phyloP scores from a whole-genome alignment of 805 yeast genomes.

The Grigorovia humatica region DNA sequence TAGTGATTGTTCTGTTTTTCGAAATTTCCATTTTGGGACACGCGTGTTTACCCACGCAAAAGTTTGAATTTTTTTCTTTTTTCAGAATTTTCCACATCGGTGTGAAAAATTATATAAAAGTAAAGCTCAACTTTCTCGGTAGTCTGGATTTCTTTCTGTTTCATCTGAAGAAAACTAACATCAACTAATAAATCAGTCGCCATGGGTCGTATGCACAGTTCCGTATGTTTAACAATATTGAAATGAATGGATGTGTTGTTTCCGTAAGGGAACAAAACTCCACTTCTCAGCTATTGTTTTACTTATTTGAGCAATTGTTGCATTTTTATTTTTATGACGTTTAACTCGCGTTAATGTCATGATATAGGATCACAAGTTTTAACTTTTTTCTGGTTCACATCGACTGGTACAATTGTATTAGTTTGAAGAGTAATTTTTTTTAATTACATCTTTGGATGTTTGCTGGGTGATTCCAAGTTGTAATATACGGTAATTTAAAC shows the following conservation, averaged over 20 bases:
- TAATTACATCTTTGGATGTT: constrained; percentile 8
- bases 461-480: constrained; percentile 30
- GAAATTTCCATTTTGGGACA: not conserved
- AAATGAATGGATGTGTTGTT: not conserved
- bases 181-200: constrained; percentile 40
- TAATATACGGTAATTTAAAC: not conserved
- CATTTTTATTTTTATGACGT: not conserved
- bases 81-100: not conserved
- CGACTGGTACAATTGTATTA: constrained; percentile 2
- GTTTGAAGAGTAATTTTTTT: constrained; percentile 3
- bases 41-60: not conserved
- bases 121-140: not conserved
- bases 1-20: not conserved
- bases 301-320: not conserved
- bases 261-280: too few species aligned
- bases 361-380: constrained; percentile 7
- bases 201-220: constrained; percentile 99
- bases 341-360: too few species aligned
- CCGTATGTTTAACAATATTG: constrained; percentile 49
- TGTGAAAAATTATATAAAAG: not conserved
- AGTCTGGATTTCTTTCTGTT: constrained; percentile 2
- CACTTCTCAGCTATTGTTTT: not conserved
- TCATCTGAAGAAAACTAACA: constrained; percentile 1
- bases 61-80: not conserved
- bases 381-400: constrained; percentile 21